Percentiles rank a stretch among this genome's conserved stretches.
Evolutionary conservation across 306 rosid species (phyloP).

Genomic region (Elaeagnus macrophylla): DNA sequence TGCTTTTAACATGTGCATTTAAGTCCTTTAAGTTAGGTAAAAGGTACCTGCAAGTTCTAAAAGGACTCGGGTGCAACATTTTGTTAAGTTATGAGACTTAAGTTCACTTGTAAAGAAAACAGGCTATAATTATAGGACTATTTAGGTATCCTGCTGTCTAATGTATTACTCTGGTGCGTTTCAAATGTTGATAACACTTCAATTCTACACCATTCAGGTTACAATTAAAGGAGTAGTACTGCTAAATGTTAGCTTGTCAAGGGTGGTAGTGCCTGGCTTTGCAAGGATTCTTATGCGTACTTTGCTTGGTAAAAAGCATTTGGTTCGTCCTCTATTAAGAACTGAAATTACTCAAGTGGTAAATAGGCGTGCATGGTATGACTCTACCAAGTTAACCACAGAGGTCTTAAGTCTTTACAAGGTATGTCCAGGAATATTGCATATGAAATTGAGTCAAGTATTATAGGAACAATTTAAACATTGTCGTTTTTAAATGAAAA

Average conservation of each 20-base stretch:
- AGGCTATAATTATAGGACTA: too few species aligned
- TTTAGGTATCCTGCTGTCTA: too few species aligned
- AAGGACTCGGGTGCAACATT: too few species aligned
- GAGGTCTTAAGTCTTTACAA: slow-evolving; percentile 68
- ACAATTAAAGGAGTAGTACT: slow-evolving; percentile 62
- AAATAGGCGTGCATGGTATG: slow-evolving; percentile 84
- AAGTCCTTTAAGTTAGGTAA: too few species aligned
- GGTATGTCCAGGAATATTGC: slow-evolving; percentile 26
- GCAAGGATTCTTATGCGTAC: slow-evolving; percentile 89
- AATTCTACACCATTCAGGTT: slow-evolving; percentile 40
- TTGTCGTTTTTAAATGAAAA: too few species aligned
- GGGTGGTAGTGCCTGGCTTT: slow-evolving; percentile 89
- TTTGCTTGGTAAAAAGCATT: slow-evolving; percentile 84
- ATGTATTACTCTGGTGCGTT: not conserved
- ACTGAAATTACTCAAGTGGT: slow-evolving; percentile 86
- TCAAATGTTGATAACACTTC: not conserved
- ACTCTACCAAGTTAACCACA: slow-evolving; percentile 60
- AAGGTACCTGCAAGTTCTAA: too few species aligned
- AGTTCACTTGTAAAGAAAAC: too few species aligned
- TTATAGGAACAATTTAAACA: too few species aligned
- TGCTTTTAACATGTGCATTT: too few species aligned
- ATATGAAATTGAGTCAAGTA: too few species aligned
- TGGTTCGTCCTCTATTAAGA: slow-evolving; percentile 82
- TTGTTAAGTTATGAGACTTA: too few species aligned
- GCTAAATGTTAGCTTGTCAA: slow-evolving; percentile 68